Conservation (phyloP, 345 rosid species). For the Murraya koenigii region DNA sequence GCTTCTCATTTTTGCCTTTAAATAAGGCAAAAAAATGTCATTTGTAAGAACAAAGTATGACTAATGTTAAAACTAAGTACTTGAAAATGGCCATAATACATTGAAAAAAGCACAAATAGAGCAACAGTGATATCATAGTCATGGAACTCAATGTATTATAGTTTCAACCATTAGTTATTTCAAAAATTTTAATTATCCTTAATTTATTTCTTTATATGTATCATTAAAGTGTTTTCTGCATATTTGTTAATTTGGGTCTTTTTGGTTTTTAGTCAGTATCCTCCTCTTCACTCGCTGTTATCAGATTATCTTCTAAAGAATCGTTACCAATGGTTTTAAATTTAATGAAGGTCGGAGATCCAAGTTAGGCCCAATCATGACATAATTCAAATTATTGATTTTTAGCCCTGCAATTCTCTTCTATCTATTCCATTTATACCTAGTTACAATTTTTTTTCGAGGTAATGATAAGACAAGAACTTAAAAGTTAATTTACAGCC, state of each 20-base stretch:
- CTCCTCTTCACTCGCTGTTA: not conserved
- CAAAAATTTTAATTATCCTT: not conserved
- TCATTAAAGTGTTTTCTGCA: not conserved
- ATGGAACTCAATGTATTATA: not conserved
- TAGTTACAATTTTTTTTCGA: not conserved
- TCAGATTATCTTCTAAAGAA: not conserved
- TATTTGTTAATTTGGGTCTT: not conserved
- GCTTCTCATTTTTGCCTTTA: slow-evolving; percentile 75
- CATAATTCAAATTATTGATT: not conserved
- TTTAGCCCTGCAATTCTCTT: not conserved
- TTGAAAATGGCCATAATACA: not conserved
- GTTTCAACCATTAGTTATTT: not conserved
- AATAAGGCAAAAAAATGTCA: not conserved
- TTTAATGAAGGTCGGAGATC: not conserved
- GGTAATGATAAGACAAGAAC: not conserved
- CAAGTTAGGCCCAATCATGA: not conserved
- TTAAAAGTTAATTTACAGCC: not conserved
- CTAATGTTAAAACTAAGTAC: not conserved
- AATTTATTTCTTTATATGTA: not conserved
- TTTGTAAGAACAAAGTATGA: not conserved
- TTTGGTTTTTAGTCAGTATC: not conserved
- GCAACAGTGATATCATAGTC: not conserved
- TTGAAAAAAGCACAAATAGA: not conserved
- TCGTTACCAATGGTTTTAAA: not conserved
- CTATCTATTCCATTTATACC: not conserved